Base-by-base conservation (phyloP, 139 green algal species). In the Yamagishiella unicocca region DNA sequence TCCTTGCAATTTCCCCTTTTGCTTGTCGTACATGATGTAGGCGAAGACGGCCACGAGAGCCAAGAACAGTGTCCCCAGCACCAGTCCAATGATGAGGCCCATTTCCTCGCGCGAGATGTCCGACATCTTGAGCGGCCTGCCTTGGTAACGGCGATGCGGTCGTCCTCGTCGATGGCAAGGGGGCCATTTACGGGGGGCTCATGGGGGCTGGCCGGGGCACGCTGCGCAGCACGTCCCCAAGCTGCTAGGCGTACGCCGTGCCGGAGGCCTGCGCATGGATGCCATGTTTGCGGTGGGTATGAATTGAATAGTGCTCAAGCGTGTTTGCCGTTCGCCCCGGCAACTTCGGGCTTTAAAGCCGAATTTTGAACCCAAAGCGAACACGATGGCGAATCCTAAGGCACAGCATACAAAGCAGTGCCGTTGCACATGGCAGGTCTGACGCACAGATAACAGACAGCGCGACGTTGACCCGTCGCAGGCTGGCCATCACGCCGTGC, bases 71-170 rank as follows among this genome's bases (percentile, higher is more conserved):
- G 61, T 62, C 5, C 79, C 79, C 38, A 85, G 14, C 4, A 85
- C 79, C 0, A 85, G 40, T 1, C 79, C 79, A 27, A 85, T 85
- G 61, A 85, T 75, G 17, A 85, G 40, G n/a, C 38, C 79, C 79
- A 85, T 85, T 42, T 85, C 37, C 1, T 2, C 2, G 31, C 29
- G 46, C 21, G 46, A 68, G 35, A 82, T 82, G 74, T 82, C 74
- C 4, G 66, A 25, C 66, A 74, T 78, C n/a, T n/a, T n/a, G n/a
- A n/a, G n/a, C n/a, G n/a, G n/a, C n/a, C n/a, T n/a, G n/a, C n/a
- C n/a, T n/a, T n/a, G n/a, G n/a, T n/a, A n/a, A n/a, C n/a, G n/a
- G n/a, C n/a, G n/a, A n/a, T n/a, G n/a, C n/a, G n/a, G n/a, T n/a
- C n/a, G n/a, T n/a, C n/a, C n/a, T n/a, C n/a, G n/a, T n/a, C n/a